Percentiles rank a stretch among this genome's conserved stretches.
These are phyloP conservation scores for Colletotrichum limetticola DNA, from an alignment of 2,329 filamentous ascomycete genomes.

Conservation along the genomic window DNA sequence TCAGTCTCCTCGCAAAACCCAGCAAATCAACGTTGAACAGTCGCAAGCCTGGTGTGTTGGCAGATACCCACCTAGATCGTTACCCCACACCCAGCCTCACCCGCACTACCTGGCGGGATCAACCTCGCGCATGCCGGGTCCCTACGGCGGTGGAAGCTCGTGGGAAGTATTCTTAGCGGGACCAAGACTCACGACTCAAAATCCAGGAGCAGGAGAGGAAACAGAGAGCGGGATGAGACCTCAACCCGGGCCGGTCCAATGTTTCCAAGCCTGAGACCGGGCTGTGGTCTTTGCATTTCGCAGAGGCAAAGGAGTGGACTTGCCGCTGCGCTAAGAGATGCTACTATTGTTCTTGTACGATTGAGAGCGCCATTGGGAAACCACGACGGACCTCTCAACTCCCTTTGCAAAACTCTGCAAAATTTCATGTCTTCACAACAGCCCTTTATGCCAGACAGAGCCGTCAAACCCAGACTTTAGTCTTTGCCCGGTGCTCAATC, in stretches of 20 bases:
- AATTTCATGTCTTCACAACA: background rate
- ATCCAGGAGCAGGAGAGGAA: background rate
- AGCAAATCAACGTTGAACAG: background rate
- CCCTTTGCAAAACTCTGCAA: background rate
- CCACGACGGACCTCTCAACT: background rate
- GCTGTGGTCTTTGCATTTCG: background rate
- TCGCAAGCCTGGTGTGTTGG: slow-evolving; percentile 1
- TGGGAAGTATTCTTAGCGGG: background rate
- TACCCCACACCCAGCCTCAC: slow-evolving; percentile 18
- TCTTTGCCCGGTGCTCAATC: too few relatives aligned
- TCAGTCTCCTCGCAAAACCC: background rate
- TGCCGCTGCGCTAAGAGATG: background rate
- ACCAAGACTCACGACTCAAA: background rate
- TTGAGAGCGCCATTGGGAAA: background rate
- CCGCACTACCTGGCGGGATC: background rate
- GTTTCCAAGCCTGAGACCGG: background rate
- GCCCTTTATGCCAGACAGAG: background rate
- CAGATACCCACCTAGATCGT: slow-evolving; percentile 1
- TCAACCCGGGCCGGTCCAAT: background rate
- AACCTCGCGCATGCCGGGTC: background rate
- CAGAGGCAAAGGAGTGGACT: background rate
- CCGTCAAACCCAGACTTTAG: background rate
- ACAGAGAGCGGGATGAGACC: background rate
- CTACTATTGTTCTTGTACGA: background rate
- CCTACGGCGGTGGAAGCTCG: background rate